Base-by-base conservation (phyloP, 495 filamentous ascomycete species). In the Hypoxylon crocopeplum region DNA sequence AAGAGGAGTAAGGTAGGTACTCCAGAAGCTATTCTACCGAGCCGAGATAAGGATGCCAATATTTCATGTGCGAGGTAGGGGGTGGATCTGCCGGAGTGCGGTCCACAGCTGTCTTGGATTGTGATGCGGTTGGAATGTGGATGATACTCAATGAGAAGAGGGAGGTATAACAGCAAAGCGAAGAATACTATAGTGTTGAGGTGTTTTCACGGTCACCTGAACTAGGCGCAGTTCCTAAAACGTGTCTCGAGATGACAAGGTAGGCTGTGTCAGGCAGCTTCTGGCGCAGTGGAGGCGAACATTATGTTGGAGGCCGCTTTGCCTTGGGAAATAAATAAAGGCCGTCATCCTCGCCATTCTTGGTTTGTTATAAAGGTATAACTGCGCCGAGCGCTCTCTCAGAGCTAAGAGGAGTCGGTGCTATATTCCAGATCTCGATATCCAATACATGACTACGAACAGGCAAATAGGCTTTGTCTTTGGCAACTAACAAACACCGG, bases 251-350 rank as follows among this genome's bases (percentile, higher is more conserved):
- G 24, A 15, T 36, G 27, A 41, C 13, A 30, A 47, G 21, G 49
- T 20, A 47, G 59, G 59, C 59, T 57, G 48, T 63, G 59, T 58
- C 20, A 34, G 34, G 42, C 40, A 33, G 16, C 13, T 47, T 49
- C 13, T 19, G 13, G 41, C 48, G 29, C 3, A 7, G 37, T 44
- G 12, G 59, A 58, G 53, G 59, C 53, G 24, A 63, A 51, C 42
- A 3, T 44, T 20, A 27, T 37, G 36, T 48, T 48, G 52, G 59
- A 63, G 53, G 59, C 59, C 59, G 46, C 52, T 32, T 48, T 12
- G 27, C 3, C n/a, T n/a, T 48, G 29, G 27, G 17, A 36, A 24
- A 36, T 47, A 51, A 44, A 5, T 29, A 29, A 10, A 34, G 12
- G 12, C n/a, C n/a, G n/a, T n/a, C n/a, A n/a, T n/a, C n/a, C n/a